Evolutionary conservation across 192 early-diverging fungal genomes (phyloP).

Genomic region (Entomortierella parvispora): DNA sequence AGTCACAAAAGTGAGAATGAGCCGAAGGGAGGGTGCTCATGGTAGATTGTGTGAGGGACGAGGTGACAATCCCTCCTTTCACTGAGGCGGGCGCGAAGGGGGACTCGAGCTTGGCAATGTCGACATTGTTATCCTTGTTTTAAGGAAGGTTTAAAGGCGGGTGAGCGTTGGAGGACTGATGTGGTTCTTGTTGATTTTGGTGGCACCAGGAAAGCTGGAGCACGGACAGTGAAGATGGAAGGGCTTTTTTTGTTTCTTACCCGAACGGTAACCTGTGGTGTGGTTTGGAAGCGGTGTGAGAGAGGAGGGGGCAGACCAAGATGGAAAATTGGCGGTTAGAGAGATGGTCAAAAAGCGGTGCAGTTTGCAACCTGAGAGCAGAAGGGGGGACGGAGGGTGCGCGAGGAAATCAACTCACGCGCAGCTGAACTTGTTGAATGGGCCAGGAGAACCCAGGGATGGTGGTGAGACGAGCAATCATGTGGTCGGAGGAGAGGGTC

Average conservation of each 20-base stretch:
- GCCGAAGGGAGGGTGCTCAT: conserved; percentile 9
- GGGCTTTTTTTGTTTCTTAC: conserved; percentile 1
- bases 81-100: conserved; percentile 32
- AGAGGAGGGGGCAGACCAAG: too few species aligned
- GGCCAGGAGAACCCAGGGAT: conserved; percentile 49
- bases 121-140: conserved; percentile 15
- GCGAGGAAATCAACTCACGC: background rate
- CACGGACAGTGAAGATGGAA: background rate
- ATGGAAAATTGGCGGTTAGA: too few species aligned
- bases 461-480: conserved; percentile 18
- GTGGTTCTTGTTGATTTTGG: background rate
- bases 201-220: too few species aligned
- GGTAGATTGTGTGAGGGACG: conserved; percentile 4
- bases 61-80: conserved; percentile 10
- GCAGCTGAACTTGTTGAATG: conserved; percentile 36
- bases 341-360: too few species aligned
- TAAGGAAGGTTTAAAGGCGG: background rate
- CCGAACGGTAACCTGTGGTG: conserved; percentile 21
- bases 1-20: conserved; percentile 8
- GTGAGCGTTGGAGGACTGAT: background rate
- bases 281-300: too few species aligned
- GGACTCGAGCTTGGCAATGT: conserved; percentile 24
- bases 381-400: background rate
- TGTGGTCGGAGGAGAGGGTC: conserved; percentile 28
- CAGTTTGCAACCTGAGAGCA: too few species aligned